A percentile compares a stretch with the other conserved stretches of the same genome.
Evolutionary conservation across 2,329 filamentous ascomycete genomes (phyloP).

Genomic region (Fusarium pseudocircinatum): DNA sequence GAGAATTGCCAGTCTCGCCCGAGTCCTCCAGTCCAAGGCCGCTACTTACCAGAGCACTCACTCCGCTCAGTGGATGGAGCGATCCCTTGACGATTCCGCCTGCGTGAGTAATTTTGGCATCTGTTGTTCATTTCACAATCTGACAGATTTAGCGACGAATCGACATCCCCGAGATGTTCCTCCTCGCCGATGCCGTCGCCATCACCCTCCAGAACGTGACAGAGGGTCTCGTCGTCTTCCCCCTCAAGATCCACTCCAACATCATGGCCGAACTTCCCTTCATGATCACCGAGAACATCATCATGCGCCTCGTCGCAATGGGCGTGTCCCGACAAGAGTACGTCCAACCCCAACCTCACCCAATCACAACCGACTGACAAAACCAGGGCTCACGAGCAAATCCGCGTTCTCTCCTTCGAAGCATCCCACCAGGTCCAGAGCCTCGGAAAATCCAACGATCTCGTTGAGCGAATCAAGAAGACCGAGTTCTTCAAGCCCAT

Average conservation of each 20-base stretch:
- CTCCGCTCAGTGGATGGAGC: slow-evolving; percentile 22
- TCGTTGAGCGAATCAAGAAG: slow-evolving; percentile 30
- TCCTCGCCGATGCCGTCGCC: slow-evolving; percentile 27
- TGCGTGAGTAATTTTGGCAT: neutral
- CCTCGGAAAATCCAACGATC: slow-evolving; percentile 37
- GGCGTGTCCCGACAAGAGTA: slow-evolving; percentile 29
- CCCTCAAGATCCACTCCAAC: slow-evolving; percentile 10
- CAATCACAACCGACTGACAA: neutral
- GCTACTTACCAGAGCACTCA: slow-evolving; percentile 15
- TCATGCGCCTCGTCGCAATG: slow-evolving; percentile 31
- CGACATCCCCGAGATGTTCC: slow-evolving; percentile 32
- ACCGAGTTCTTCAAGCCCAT: slow-evolving; percentile 35
- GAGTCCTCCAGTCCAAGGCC: slow-evolving; percentile 14
- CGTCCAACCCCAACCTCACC: accelerated
- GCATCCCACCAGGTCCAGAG: slow-evolving; percentile 25
- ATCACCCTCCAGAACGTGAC: slow-evolving; percentile 31
- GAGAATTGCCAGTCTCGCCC: slow-evolving; percentile 15
- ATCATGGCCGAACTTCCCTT: slow-evolving; percentile 24
- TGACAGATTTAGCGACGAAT: neutral
- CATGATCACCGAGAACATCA: slow-evolving; percentile 36
- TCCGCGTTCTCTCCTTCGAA: slow-evolving; percentile 27
- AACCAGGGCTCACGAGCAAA: slow-evolving; percentile 28
- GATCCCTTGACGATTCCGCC: slow-evolving; percentile 19
- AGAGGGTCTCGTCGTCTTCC: slow-evolving; percentile 35
- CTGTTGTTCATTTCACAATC: accelerated